Evolutionary conservation across 192 early-diverging fungal species (phyloP).

Genomic region (Backusella westeae): DNA sequence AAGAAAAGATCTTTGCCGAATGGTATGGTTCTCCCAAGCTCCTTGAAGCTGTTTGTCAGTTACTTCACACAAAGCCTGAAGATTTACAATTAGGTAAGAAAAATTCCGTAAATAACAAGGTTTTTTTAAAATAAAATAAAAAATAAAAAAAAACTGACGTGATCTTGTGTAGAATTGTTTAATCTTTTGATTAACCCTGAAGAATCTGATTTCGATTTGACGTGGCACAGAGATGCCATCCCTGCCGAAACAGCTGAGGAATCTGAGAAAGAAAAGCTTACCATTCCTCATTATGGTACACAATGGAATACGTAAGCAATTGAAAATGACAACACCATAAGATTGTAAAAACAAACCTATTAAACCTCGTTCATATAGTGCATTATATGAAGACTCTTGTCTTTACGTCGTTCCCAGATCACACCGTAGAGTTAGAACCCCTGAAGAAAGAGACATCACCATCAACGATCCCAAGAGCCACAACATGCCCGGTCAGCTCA

Average conservation of each 20-base stretch:
- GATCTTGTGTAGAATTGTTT: constrained; percentile 38
- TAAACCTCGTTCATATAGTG: constrained; percentile 6
- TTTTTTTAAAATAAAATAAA: too few relatives aligned
- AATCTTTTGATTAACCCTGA: constrained; percentile 46
- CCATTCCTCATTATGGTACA: constrained; percentile 45
- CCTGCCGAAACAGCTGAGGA: constrained; percentile 34
- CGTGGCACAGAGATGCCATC: constrained; percentile 47
- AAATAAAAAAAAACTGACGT: not conserved
- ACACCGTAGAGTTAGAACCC: constrained; percentile 41
- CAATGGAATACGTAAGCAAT: constrained; percentile 44
- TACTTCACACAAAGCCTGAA: constrained; percentile 29
- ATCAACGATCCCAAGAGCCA: constrained; percentile 42
- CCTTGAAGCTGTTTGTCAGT: constrained; percentile 40
- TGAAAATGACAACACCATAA: too few relatives aligned
- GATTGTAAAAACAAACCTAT: not conserved
- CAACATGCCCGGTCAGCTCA: constrained; percentile 41
- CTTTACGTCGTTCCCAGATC: constrained; percentile 44
- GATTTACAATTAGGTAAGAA: constrained; percentile 45
- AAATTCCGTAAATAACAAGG: too few relatives aligned
- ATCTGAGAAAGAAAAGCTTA: constrained; percentile 35
- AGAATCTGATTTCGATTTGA: constrained; percentile 43
- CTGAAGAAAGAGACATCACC: constrained; percentile 42
- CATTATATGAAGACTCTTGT: constrained; percentile 48
- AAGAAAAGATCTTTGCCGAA: constrained; percentile 43
- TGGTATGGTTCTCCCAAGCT: constrained; percentile 44